A percentile compares a stretch with the other conserved stretches of the same genome.
phyloP scores from a whole-genome alignment of 139 green algal species.

The Pleodorina starrii region DNA sequence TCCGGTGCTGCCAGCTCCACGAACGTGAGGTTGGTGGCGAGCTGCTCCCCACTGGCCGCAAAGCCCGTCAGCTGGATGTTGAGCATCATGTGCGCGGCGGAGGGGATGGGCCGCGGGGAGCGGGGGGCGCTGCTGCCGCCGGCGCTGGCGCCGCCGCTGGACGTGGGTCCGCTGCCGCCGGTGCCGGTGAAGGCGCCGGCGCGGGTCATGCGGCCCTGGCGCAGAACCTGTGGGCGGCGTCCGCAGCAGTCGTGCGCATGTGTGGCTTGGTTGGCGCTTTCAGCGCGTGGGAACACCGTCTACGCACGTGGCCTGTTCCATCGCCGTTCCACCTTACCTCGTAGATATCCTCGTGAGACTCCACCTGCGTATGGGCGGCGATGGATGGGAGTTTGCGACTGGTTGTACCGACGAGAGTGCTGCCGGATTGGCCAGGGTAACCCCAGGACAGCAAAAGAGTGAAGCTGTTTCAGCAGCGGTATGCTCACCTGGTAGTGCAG shows the following conservation, averaged over 20 bases:
- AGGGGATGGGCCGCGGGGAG: neutral
- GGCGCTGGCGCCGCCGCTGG: neutral
- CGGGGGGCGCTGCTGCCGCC: neutral
- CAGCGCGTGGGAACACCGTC: no score
- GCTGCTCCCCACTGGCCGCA: slow-evolving; percentile 40
- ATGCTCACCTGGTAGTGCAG: slow-evolving; percentile 30
- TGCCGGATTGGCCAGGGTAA: no score
- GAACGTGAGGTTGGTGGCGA: slow-evolving; percentile 58
- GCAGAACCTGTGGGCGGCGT: slow-evolving; percentile 18
- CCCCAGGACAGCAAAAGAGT: no score
- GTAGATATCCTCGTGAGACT: slow-evolving; percentile 49
- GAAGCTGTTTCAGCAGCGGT: no score
- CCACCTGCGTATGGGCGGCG: slow-evolving; percentile 23
- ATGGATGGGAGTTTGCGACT: no score
- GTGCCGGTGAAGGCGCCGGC: neutral
- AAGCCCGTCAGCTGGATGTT: slow-evolving; percentile 56
- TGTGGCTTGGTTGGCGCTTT: no score
- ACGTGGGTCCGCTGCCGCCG: neutral
- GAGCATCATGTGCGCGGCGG: slow-evolving; percentile 58
- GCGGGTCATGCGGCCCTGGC: slow-evolving; percentile 40
- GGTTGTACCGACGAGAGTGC: no score
- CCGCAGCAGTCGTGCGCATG: no score
- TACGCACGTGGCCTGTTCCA: no score
- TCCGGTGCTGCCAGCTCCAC: slow-evolving; percentile 65
- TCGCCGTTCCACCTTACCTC: slow-evolving; percentile 55